phyloP scores from a whole-genome alignment of 768 basidiomycete species.

The Lactarius trivialis region DNA sequence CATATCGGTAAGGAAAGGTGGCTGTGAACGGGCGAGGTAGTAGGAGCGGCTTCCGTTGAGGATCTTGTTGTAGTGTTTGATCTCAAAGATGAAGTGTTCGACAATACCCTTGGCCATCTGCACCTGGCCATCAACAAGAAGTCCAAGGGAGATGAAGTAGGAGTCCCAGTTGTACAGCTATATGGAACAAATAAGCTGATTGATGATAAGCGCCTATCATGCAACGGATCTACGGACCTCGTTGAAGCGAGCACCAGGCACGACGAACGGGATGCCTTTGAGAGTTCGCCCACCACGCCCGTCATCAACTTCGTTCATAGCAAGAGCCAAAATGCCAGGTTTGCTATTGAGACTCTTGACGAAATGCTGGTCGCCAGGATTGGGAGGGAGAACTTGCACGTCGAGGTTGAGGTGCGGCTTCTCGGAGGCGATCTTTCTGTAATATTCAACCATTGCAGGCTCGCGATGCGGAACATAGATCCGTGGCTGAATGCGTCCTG shows the following conservation, averaged over 20 bases:
- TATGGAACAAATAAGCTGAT: neutral
- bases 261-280: conserved; percentile 94
- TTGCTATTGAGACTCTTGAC: conserved; percentile 92
- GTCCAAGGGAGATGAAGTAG: conserved; percentile 89
- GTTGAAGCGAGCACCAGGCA: conserved; percentile 92
- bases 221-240: conserved; percentile 48
- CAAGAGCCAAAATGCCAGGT: conserved; percentile 89
- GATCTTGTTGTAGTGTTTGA: conserved; percentile 95
- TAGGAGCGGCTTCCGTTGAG: conserved; percentile 92
- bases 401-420: conserved; percentile 94
- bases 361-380: conserved; percentile 80
- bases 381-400: conserved; percentile 82
- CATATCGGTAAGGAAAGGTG: conserved; percentile 98
- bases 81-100: conserved; percentile 98
- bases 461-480: conserved; percentile 95
- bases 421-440: conserved; percentile 79
- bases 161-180: conserved; percentile 95
- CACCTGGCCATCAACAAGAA: conserved; percentile 91
- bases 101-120: conserved; percentile 97
- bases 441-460: conserved; percentile 93
- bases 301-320: conserved; percentile 89
- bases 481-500: conserved; percentile 79
- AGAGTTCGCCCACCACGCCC: conserved; percentile 70
- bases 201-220: neutral
- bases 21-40: conserved; percentile 94